Base-by-base conservation (phyloP, 73 alveolate species). In the Urostyla sp. region DNA sequence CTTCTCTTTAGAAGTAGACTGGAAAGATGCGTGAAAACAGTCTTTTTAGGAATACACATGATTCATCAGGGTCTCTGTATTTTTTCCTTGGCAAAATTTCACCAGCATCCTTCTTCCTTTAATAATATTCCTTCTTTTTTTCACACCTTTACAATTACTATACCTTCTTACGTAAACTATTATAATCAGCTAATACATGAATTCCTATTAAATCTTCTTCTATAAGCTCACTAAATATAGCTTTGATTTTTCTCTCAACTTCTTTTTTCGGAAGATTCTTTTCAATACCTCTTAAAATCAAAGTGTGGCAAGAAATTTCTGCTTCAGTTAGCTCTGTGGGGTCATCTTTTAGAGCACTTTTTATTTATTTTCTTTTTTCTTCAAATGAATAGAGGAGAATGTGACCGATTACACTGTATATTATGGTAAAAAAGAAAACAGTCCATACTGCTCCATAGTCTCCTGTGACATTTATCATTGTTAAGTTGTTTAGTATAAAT, bases 321-420 rank as follows among this genome's bases (percentile, higher is more conserved):
- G 43, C 13, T 16, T 66, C 63, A 2, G 80, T 66, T 16, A 66
- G 43, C 27, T 13, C 63, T 24, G 60, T 45, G 3, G 36, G 36
- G 44, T 66, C 63, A 11, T 43, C 48, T 18, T 28, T 40, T 3
- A 37, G 23, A 21, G 23, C 18, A 10, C 27, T 28, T 66, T 37
- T 15, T 4, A 66, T 43, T 31, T 24, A 5, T 20, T 45, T 37
- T 24, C 59, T 37, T 32, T 66, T 66, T 37, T 66, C 80, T 10
- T 66, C 80, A 27, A 66, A 66, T 40, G 11, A 66, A 24, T 66
- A 66, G 23, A 66, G n/a, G 15, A 66, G 27, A 6, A 66, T 37
- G 27, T 66, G 80, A 11, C 80, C 80, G 4, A 66, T 21, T 15
- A 66, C 3, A 48, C 80, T 66, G 66, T 66, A 66, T 4, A 66